Percentiles rank a stretch among this genome's conserved stretches.
phyloP scores from a whole-genome alignment of 106 monocot genomes.

The Dendrobium officinale region DNA sequence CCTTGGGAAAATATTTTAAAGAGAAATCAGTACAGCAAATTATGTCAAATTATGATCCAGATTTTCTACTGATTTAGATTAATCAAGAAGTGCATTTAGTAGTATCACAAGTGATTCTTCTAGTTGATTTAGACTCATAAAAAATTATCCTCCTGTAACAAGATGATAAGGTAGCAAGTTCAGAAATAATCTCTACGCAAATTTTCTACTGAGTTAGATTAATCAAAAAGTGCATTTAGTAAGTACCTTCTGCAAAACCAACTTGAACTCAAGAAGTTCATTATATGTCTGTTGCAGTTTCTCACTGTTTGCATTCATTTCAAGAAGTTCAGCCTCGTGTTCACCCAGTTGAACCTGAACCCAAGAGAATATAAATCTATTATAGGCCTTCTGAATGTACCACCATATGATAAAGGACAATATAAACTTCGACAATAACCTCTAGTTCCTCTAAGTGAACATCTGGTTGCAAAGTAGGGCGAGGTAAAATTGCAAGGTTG shows the following conservation, averaged over 20 bases:
- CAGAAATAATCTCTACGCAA: not conserved
- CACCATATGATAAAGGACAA: not conserved
- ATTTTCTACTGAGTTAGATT: not conserved
- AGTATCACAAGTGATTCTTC: not conserved
- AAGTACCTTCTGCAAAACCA: conserved; percentile 85
- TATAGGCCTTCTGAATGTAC: not conserved
- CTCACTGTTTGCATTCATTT: conserved; percentile 96
- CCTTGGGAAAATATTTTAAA: not conserved
- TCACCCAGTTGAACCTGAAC: conserved; percentile 68
- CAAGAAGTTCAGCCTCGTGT: conserved; percentile 93
- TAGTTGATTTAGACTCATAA: not conserved
- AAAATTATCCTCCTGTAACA: not conserved
- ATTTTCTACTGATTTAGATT: not conserved
- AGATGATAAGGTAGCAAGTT: not conserved
- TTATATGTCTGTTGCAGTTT: conserved; percentile 84
- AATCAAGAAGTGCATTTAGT: not conserved
- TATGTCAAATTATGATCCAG: not conserved
- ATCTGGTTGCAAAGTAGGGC: conserved; percentile 55
- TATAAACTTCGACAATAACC: conserved; percentile 28
- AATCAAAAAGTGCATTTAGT: not conserved
- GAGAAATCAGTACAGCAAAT: not conserved
- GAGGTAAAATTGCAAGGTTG: conserved; percentile 38
- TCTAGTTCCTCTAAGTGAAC: conserved; percentile 86
- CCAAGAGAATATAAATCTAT: conserved; percentile 6
- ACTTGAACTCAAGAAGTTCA: conserved; percentile 94